These are phyloP conservation scores for Cordyceps militaris DNA, from an alignment of 2,329 filamentous ascomycete genomes.

Conservation along the genomic window DNA sequence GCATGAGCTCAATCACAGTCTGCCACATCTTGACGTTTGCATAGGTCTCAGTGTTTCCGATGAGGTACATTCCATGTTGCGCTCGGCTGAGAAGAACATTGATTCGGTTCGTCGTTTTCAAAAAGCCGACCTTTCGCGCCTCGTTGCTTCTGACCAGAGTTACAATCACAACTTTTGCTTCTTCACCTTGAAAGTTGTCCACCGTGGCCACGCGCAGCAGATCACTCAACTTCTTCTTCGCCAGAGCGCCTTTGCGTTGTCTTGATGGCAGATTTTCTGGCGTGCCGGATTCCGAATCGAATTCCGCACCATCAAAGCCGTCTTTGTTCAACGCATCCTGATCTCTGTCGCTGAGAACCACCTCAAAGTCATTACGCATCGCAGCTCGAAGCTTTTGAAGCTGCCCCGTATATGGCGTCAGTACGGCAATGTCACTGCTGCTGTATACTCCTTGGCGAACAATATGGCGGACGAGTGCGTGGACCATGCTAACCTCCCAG, in stretches of 20 bases:
- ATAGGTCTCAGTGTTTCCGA: slow-evolving; percentile 57
- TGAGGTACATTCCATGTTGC: slow-evolving; percentile 61
- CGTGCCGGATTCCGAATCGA: slow-evolving; percentile 15
- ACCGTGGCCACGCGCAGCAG: slow-evolving; percentile 49
- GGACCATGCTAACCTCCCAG: slow-evolving; percentile 58
- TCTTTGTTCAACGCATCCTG: slow-evolving; percentile 39
- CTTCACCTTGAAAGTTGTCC: slow-evolving; percentile 74
- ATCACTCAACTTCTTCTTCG: slow-evolving; percentile 37
- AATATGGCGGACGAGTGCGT: slow-evolving; percentile 57
- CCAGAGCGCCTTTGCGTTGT: slow-evolving; percentile 22
- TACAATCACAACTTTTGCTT: slow-evolving; percentile 63
- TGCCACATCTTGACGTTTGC: slow-evolving; percentile 48
- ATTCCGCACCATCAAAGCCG: slow-evolving; percentile 23
- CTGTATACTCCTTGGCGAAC: slow-evolving; percentile 56
- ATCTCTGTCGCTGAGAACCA: slow-evolving; percentile 60
- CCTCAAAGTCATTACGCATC: slow-evolving; percentile 45
- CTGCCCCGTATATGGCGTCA: slow-evolving; percentile 60
- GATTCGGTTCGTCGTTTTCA: slow-evolving; percentile 59
- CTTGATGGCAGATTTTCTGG: slow-evolving; percentile 10
- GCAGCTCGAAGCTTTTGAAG: slow-evolving; percentile 41
- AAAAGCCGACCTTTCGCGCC: slow-evolving; percentile 52
- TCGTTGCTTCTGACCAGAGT: slow-evolving; percentile 65
- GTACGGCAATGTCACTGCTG: slow-evolving; percentile 56
- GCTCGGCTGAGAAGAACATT: slow-evolving; percentile 62
- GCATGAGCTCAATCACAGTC: slow-evolving; percentile 13